Conservation (phyloP, 2,329 filamentous ascomycete genomes). For the Colletotrichum sp. region DNA sequence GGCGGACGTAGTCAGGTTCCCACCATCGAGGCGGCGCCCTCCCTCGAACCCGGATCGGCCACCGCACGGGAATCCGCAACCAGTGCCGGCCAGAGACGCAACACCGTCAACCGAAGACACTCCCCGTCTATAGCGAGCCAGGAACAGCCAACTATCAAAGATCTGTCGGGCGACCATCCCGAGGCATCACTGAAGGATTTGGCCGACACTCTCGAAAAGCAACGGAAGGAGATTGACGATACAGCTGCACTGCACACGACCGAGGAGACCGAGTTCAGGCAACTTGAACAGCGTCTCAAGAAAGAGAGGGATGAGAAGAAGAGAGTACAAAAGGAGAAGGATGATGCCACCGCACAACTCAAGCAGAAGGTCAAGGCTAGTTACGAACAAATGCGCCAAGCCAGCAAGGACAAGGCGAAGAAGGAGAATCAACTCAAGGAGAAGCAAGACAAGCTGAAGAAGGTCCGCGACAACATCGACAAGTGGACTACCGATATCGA, state of each 20-base stretch:
- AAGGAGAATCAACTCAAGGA: slow-evolving; percentile 76
- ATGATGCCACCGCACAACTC: slow-evolving; percentile 85
- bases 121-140: slow-evolving; percentile 52
- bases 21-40: slow-evolving; percentile 64
- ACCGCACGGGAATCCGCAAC: slow-evolving; percentile 68
- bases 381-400: slow-evolving; percentile 80
- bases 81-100: slow-evolving; percentile 55
- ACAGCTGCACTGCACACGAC: slow-evolving; percentile 72
- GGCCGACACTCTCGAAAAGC: slow-evolving; percentile 79
- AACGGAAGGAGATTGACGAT: slow-evolving; percentile 85
- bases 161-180: slow-evolving; percentile 51
- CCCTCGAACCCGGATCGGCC: slow-evolving; percentile 64
- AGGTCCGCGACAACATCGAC: slow-evolving; percentile 71
- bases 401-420: slow-evolving; percentile 79
- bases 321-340: slow-evolving; percentile 83
- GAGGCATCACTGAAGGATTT: slow-evolving; percentile 77
- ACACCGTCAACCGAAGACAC: slow-evolving; percentile 74
- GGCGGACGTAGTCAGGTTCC: slow-evolving; percentile 56
- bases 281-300: slow-evolving; percentile 70
- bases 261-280: slow-evolving; percentile 74
- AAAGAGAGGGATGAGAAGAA: slow-evolving; percentile 82
- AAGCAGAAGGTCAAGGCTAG: slow-evolving; percentile 81
- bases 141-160: slow-evolving; percentile 54
- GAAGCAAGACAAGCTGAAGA: slow-evolving; percentile 71
- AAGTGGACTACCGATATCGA: slow-evolving; percentile 70